Evolutionary conservation across 805 yeast genomes (phyloP).

Genomic region (Jamesozyma rosinii): DNA sequence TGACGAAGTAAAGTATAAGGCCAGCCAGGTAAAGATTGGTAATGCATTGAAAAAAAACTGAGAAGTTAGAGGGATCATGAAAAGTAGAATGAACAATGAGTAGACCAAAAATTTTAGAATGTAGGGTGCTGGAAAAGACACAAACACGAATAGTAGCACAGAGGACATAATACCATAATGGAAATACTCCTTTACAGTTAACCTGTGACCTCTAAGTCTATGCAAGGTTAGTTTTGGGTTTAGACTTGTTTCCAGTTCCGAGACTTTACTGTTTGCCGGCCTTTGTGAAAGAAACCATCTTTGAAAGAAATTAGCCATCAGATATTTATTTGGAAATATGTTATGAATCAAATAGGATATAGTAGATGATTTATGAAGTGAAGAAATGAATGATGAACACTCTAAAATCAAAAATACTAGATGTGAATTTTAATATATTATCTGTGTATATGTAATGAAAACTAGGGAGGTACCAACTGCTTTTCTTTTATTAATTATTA

Average conservation of each 20-base stretch:
- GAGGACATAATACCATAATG: slow-evolving; percentile 43
- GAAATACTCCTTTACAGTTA: slow-evolving; percentile 40
- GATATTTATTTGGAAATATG: too few species aligned
- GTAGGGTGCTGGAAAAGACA: slow-evolving; percentile 48
- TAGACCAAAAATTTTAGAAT: slow-evolving; percentile 28
- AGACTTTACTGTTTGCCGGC: slow-evolving; percentile 35
- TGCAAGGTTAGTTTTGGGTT: slow-evolving; percentile 36
- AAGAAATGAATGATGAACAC: too few species aligned
- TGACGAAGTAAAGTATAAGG: slow-evolving; percentile 68
- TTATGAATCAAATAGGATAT: too few species aligned
- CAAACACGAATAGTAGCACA: slow-evolving; percentile 50
- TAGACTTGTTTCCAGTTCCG: slow-evolving; percentile 41
- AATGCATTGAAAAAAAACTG: slow-evolving; percentile 78
- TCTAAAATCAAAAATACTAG: neutral
- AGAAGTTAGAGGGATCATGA: slow-evolving; percentile 65
- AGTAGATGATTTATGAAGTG: too few species aligned
- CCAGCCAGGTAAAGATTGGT: slow-evolving; percentile 81
- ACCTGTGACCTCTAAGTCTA: slow-evolving; percentile 36
- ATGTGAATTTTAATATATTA: neutral
- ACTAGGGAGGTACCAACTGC: too few species aligned
- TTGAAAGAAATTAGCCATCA: slow-evolving; percentile 34
- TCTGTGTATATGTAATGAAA: neutral
- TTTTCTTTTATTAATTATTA: too few species aligned
- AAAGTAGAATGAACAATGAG: slow-evolving; percentile 36
- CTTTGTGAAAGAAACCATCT: slow-evolving; percentile 47